phyloP scores from a whole-genome alignment of 2,329 filamentous ascomycete genomes.

The Hypoxylon sp. region DNA sequence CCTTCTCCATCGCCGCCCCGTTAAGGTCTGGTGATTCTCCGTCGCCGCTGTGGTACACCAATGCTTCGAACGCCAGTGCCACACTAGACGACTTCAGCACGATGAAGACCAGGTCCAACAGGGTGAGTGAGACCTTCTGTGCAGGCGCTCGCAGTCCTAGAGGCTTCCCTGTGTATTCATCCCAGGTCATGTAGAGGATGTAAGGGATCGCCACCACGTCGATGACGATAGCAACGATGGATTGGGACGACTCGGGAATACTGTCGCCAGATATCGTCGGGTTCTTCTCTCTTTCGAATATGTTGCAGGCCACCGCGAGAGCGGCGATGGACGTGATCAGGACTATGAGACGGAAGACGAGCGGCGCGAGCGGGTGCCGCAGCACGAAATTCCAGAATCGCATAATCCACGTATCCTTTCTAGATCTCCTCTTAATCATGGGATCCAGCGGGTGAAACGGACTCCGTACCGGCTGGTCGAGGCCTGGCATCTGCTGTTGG shows the following conservation, averaged over 20 bases:
- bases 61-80: slow-evolving; percentile 84
- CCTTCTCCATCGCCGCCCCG: slow-evolving; percentile 59
- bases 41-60: slow-evolving; percentile 64
- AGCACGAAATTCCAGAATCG: slow-evolving; percentile 74
- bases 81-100: slow-evolving; percentile 96
- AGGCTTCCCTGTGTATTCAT: slow-evolving; percentile 95
- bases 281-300: slow-evolving; percentile 67
- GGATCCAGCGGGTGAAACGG: slow-evolving; percentile 51
- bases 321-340: slow-evolving; percentile 84
- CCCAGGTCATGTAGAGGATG: slow-evolving; percentile 91
- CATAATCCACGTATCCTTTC: slow-evolving; percentile 53
- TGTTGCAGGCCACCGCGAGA: slow-evolving; percentile 77
- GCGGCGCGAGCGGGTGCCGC: slow-evolving; percentile 83
- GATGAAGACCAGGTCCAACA: slow-evolving; percentile 95
- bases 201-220: slow-evolving; percentile 90
- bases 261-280: slow-evolving; percentile 46
- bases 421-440: slow-evolving; percentile 44
- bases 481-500: slow-evolving; percentile 48
- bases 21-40: slow-evolving; percentile 46
- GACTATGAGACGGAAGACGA: slow-evolving; percentile 82
- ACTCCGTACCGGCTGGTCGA: slow-evolving; percentile 50
- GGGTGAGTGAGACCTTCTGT: slow-evolving; percentile 86
- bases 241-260: slow-evolving; percentile 72
- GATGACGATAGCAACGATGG: slow-evolving; percentile 87
- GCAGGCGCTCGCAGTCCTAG: slow-evolving; percentile 83